Evolutionary conservation across 306 rosid species (phyloP), one percentile per base, ranked within the genome.

Genomic region (Quercus mongolica): DNA sequence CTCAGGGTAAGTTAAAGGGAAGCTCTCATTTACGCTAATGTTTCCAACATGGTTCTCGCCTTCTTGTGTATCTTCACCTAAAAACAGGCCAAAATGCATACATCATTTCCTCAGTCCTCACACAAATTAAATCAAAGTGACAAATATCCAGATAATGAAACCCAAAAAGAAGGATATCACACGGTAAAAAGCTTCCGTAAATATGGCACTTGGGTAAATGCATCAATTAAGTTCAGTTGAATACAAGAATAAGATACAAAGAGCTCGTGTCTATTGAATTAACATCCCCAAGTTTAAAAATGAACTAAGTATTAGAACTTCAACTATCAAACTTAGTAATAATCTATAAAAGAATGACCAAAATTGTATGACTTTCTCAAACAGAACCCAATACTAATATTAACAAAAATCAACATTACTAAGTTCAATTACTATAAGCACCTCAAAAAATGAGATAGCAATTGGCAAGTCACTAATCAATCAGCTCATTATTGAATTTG

Each of bases 21-120:
- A 2, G 35, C 88, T 88, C 62, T 75, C 71, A 68, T 91, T 87
- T 9, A 84, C 63, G 61, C 56, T 62, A 71, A 90, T 85, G 67
- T 11, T 81, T 69, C 67, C 81, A 19, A 73, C 82, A 1, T 8
- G 44, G 54, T 12, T 49, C 67, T 38, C 74, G n/a, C 54, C 63
- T 59, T 64, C 89, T 56, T 26, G 84, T 23, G 84, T 13, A 73
- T 86, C 92, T 75, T 86, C 97, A 79, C 97, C 99, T 94, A 77
- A 73, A 77, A 63, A 79, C 12, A 59, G 79, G 28, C 74, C 86
- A 84, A 71, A 44, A 72, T 71, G 71, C 71, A 30, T n/a, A 70
- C 58, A 79, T 79, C 33, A 69, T 44, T 78, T 56, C 78, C 85
- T 4, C 38, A 80, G 76, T 56, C 78, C 85, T 4, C 38, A 79